Base-by-base conservation (phyloP, 306 rosid genomes). In the Rosa chinensis region DNA sequence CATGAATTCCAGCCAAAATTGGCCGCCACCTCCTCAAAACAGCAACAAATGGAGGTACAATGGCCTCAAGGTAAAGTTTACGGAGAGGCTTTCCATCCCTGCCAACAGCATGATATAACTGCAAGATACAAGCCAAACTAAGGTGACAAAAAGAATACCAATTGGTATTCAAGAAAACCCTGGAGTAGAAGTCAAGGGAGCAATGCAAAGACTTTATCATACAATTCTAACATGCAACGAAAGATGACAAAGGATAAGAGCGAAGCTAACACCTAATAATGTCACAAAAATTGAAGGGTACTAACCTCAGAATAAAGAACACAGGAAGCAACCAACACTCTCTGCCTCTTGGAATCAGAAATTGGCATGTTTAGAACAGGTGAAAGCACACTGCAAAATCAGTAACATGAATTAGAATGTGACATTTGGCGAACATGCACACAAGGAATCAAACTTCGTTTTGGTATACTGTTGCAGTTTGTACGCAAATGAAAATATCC, bases 11-110 rank as follows among this genome's bases (percentile, higher is more conserved):
- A 75, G 97, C 96, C 88, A 95, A 88, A 82, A 90, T 78, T 49
- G 99, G 99, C 53, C 97, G 82, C 99, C 99, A 95, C 87, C 97
- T 93, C 88, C 99, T 91, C 84, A 93, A 83, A 87, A 95, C 86
- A 80, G 94, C 97, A 75, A 93, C 91, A 89, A 89, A 93, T 66
- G 99, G 97, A 8, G 97, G 97, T 75, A 91, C 76, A 86, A 93
- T 89, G 80, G 92, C 88, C 91, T 95, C 99, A 75, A 95, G 88
- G 84, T 95, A 95, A 83, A 76, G 85, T 77, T 88, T 93, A 43
- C 99, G 99, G 66, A 90, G 92, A 84, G 95, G 94, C 77, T 89
- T 90, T 87, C 76, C 79, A 77, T 95, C 97, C 76, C 85, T 87
- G 81, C 91, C 82, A 80, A 95, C 84, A 77, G 98, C 91, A 84